Percentiles rank a stretch among this genome's conserved stretches.
Evolutionary conservation across 1,284 basidiomycete species (phyloP).

Genomic region (Sutorius eximius): DNA sequence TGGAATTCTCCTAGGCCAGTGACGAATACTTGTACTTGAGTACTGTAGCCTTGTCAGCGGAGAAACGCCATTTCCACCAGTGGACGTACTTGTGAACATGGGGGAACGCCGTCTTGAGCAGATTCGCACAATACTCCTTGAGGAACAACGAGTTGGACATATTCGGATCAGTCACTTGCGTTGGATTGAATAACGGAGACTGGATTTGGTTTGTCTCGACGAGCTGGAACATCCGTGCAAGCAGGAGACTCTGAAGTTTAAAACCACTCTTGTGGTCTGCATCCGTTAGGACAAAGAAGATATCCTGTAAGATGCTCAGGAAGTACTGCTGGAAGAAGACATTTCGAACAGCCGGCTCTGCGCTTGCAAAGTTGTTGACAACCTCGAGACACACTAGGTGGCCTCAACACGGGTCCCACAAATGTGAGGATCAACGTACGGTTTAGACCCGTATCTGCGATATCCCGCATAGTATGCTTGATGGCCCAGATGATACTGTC

Average conservation of each 20-base stretch:
- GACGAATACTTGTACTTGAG: constrained; percentile 81
- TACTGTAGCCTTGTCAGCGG: constrained; percentile 35
- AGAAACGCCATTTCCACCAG: background rate
- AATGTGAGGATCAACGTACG: constrained; percentile 48
- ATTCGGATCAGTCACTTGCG: constrained; percentile 69
- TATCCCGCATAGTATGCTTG: constrained; percentile 99
- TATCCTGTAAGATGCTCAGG: constrained; percentile 91
- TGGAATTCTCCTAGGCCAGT: constrained; percentile 83
- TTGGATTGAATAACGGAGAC: constrained; percentile 84
- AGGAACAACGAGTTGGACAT: constrained; percentile 86
- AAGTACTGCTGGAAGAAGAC: constrained; percentile 92
- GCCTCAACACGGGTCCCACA: constrained; percentile 7
- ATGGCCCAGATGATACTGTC: constrained; percentile 99
- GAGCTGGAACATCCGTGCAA: constrained; percentile 92
- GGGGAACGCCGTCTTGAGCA: constrained; percentile 87
- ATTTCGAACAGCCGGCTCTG: constrained; percentile 77
- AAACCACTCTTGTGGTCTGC: constrained; percentile 99
- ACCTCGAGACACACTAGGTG: constrained; percentile 87
- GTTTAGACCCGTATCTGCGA: constrained; percentile 92
- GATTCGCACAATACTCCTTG: constrained; percentile 84
- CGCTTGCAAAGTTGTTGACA: constrained; percentile 91
- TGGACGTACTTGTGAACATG: constrained; percentile 78
- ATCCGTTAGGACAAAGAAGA: constrained; percentile 97
- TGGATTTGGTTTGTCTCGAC: constrained; percentile 84
- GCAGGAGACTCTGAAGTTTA: constrained; percentile 86